phyloP scores from a whole-genome alignment of 352 stramenopile genomes.

The Globisporangium paroecandrum region DNA sequence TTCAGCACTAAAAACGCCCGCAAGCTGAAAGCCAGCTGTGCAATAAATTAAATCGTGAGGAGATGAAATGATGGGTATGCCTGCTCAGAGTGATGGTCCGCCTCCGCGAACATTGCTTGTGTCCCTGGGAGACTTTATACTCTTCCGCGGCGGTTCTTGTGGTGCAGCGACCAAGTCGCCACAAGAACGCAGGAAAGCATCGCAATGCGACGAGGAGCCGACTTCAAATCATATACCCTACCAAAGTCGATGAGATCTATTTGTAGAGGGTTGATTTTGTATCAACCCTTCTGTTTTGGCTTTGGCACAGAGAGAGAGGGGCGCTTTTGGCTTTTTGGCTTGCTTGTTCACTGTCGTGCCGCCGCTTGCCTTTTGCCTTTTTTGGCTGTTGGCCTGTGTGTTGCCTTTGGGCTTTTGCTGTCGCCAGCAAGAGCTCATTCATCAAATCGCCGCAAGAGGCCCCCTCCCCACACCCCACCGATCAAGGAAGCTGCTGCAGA shows the following conservation, averaged over 20 bases:
- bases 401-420: background rate
- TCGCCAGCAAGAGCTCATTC: constrained; percentile 33
- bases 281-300: no score
- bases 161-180: background rate
- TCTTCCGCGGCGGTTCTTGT: constrained; percentile 20
- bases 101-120: background rate
- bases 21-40: constrained; percentile 1
- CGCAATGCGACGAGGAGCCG: no score
- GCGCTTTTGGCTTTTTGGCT: background rate
- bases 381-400: background rate
- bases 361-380: background rate
- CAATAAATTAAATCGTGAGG: constrained; percentile 10
- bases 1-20: constrained; percentile 5
- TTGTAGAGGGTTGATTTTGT: no score
- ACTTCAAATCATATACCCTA: background rate
- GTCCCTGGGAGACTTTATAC: constrained; percentile 16
- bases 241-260: background rate
- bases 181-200: constrained; percentile 1
- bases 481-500: constrained; percentile 65
- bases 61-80: constrained; percentile 23
- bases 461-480: constrained; percentile 46
- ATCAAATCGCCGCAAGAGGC: constrained; percentile 65
- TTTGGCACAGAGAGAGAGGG: background rate
- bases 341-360: background rate
- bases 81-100: constrained; percentile 29